Percentiles rank a stretch among this genome's conserved stretches.
These are phyloP conservation scores for Cordyceps militaris DNA, from an alignment of 2,329 filamentous ascomycete genomes.

Conservation along the genomic window DNA sequence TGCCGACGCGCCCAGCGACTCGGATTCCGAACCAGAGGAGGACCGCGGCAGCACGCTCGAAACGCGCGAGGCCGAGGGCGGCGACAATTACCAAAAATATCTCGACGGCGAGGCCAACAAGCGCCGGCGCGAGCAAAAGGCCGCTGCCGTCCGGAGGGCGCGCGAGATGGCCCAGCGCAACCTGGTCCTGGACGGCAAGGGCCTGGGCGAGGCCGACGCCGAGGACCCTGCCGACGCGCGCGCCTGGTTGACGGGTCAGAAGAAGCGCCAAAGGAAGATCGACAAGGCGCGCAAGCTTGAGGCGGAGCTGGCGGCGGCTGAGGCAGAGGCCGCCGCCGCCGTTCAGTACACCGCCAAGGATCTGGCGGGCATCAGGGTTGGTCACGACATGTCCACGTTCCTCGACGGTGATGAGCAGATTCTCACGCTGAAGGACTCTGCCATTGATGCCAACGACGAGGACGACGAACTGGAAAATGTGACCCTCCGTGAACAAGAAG, in stretches of 20 bases:
- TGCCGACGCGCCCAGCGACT: slow-evolving; percentile 43
- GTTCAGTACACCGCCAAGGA: slow-evolving; percentile 75
- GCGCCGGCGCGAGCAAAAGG: slow-evolving; percentile 69
- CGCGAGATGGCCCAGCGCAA: slow-evolving; percentile 75
- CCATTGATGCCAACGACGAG: slow-evolving; percentile 65
- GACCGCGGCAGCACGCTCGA: slow-evolving; percentile 79
- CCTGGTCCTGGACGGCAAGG: slow-evolving; percentile 70
- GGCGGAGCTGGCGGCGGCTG: slow-evolving; percentile 71
- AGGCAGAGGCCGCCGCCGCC: slow-evolving; percentile 56
- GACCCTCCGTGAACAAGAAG: slow-evolving; percentile 63
- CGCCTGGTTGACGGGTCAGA: slow-evolving; percentile 80
- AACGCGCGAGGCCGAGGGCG: slow-evolving; percentile 63
- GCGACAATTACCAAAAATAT: slow-evolving; percentile 62
- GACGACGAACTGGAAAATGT: slow-evolving; percentile 76
- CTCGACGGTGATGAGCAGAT: slow-evolving; percentile 81
- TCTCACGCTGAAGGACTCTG: slow-evolving; percentile 87
- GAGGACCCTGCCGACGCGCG: slow-evolving; percentile 66
- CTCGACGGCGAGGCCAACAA: slow-evolving; percentile 69
- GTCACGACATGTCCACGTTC: slow-evolving; percentile 76
- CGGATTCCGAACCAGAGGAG: slow-evolving; percentile 44
- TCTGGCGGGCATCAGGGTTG: slow-evolving; percentile 84
- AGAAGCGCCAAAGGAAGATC: slow-evolving; percentile 91
- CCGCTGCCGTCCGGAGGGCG: slow-evolving; percentile 78
- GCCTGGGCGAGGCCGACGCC: slow-evolving; percentile 69
- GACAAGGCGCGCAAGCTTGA: slow-evolving; percentile 65